These are phyloP conservation scores for Cyclanthera cordifolia DNA, from an alignment of 306 rosid species.

Conservation along the genomic window DNA sequence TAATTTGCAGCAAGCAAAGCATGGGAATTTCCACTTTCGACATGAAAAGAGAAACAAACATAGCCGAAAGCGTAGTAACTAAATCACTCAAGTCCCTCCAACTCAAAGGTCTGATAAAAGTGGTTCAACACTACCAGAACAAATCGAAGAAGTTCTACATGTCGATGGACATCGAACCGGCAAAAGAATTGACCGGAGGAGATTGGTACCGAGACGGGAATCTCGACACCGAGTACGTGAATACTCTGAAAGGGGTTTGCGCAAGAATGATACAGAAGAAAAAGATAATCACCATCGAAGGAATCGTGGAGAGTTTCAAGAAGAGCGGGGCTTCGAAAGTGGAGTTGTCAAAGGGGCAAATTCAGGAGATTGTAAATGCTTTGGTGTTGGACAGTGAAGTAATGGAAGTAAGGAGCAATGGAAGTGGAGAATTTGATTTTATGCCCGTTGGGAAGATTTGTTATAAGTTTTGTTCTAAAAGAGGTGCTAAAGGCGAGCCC, in stretches of 20 bases:
- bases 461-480: conserved; percentile 41
- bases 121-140: conserved; percentile 46
- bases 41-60: conserved; percentile 37
- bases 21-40: conserved; percentile 49
- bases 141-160: conserved; percentile 59
- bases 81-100: conserved; percentile 42
- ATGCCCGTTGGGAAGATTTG: conserved; percentile 47
- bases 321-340: conserved; percentile 18
- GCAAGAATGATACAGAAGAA: conserved; percentile 24
- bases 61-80: conserved; percentile 25
- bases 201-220: conserved; percentile 48
- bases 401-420: conserved; percentile 46
- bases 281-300: conserved; percentile 38
- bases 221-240: conserved; percentile 36
- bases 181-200: conserved; percentile 57
- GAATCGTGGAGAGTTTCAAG: conserved; percentile 23
- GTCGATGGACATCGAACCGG: conserved; percentile 54
- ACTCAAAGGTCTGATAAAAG: conserved; percentile 44
- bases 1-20: conserved; percentile 39
- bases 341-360: conserved; percentile 27
- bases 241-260: conserved; percentile 24
- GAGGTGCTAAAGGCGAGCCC: conserved; percentile 29
- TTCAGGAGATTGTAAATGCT: conserved; percentile 40
- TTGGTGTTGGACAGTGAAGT: conserved; percentile 55
- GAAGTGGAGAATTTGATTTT: conserved; percentile 43